Evolutionary conservation across 1,284 basidiomycete species (phyloP).

Genomic region (Sporisorium graminicola): DNA sequence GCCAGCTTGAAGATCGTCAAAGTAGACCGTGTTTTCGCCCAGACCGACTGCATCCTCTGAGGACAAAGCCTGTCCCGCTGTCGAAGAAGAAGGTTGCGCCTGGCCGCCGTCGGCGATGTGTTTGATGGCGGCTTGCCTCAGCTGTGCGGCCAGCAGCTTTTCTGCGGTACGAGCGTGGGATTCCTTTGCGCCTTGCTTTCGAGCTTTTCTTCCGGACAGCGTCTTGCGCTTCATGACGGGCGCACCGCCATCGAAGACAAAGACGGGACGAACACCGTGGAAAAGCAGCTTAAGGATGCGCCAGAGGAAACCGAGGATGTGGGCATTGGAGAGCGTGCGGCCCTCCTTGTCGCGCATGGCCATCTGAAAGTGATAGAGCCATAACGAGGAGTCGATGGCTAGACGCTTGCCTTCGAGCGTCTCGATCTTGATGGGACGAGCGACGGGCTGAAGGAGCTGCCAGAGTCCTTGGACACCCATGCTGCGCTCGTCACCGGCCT

Average conservation of each 20-base stretch:
- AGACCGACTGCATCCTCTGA: constrained; percentile 16
- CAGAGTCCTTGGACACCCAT: constrained; percentile 70
- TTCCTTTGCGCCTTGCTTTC: constrained; percentile 72
- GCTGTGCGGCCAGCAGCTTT: constrained; percentile 89
- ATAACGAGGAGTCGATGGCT: constrained; percentile 94
- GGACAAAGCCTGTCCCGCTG: constrained; percentile 1
- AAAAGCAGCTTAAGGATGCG: constrained; percentile 93
- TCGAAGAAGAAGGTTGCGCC: constrained; percentile 14
- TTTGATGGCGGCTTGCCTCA: constrained; percentile 88
- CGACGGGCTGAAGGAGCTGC: constrained; percentile 69
- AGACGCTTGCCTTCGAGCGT: constrained; percentile 69
- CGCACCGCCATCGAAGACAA: constrained; percentile 87
- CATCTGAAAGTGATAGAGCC: constrained; percentile 85
- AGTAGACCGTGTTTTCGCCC: constrained; percentile 72
- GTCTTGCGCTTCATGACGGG: constrained; percentile 71
- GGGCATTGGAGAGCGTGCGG: constrained; percentile 88
- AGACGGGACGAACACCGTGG: constrained; percentile 83
- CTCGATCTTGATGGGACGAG: constrained; percentile 68
- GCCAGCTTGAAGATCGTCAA: constrained; percentile 47
- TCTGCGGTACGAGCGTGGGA: constrained; percentile 74
- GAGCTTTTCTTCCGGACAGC: constrained; percentile 74
- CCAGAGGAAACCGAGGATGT: constrained; percentile 86
- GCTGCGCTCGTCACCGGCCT: background rate
- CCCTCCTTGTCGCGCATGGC: constrained; percentile 99
- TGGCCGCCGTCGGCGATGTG: constrained; percentile 72